Evolutionary conservation across 1,284 basidiomycete genomes (phyloP), one percentile per base, ranked within the genome.

Genomic region (Puccinia hordei): DNA sequence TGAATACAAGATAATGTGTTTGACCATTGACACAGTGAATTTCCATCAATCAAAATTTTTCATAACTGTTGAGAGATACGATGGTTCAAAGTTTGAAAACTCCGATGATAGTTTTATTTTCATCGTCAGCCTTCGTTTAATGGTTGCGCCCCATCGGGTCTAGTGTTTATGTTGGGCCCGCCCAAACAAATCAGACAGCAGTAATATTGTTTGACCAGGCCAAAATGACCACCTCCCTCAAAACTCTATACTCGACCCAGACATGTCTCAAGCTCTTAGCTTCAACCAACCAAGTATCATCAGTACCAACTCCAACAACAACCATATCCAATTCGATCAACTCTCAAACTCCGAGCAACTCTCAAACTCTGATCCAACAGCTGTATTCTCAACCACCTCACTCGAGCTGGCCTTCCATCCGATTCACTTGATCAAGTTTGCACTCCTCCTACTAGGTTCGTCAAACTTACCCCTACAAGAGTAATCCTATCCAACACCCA

Each of bases 251-350:
- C 35, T 93, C 3, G 85, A 83, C 27, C 84, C 83, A 83, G 85
- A 92, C 92, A 93, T 59, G 92, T 87, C 82, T 92, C 89, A 81
- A 90, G 90, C 92, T 92, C 93, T 83, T 93, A 35, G 19, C 63
- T 44, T 35, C 63, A 66, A 17, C 63, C 63, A 44, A 15, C 49
- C 22, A 5, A 51, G 49, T n/a, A n/a, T n/a, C 49, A n/a, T 12
- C 63, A 66, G 63, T n/a, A 46, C 3, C 41, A 44, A 1, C 46
- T 51, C 33, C 27, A 24, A 53, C 51, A 33, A 30, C 27, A 46
- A 49, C n/a, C 6, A 27, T 15, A 22, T 4, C 30, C 35, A 27
- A 5, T 15, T 13, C 35, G 33, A 41, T 24, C 22, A 63, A 6
- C 12, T 53, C 15, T 35, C 33, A 6, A 33, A 22, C 68, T 71